Evolutionary conservation across 345 rosid genomes (phyloP), one percentile per base, ranked within the genome.

Genomic region (Diplotaxis tenuifolia): DNA sequence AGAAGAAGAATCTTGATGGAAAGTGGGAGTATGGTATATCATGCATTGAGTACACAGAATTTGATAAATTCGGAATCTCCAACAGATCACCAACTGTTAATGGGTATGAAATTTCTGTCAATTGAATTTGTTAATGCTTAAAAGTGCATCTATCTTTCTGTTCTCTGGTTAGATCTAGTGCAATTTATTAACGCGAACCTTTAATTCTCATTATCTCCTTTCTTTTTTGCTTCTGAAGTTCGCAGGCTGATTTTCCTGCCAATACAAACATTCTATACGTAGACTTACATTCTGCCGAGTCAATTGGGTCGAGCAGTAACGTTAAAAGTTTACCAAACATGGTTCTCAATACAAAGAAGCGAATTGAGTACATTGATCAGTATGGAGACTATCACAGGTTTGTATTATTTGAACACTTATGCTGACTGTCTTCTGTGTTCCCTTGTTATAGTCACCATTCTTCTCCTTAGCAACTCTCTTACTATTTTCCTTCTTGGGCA

Each of bases 231-330:
- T 64, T 73, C 45, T 82, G 59, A 79, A 89, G 98, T 81, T 84
- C 84, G 83, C 95, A 85, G 84, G 75, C 78, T 27, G 86, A 86
- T 40, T 88, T 88, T 80, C 98, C 93, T 73, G 96, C 98, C 76
- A 93, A 93, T 82, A 94, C 97, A 63, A 94, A 94, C 79, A 91
- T 94, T 72, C 82, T 94, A n/a, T 91, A 89, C 57, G 90, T 94
- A 75, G 93, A 88, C 83, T 80, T 94, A 78, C 80, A 75, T 59
- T 81, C 96, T 12, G 87, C 83, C 20, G 92, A 88, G 80, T 68
- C 75, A 62, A 76, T 91, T 83, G 96, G 84, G 67, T 89, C 95
- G 23, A 76, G 86, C 40, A 81, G 83, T 52, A 82, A 61, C 67
- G 87, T 71, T 73, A 86, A 78, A 70, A 81, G 96, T 79, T 83